Base-by-base conservation (phyloP, 306 rosid species). In the Leucaena leucocephala region DNA sequence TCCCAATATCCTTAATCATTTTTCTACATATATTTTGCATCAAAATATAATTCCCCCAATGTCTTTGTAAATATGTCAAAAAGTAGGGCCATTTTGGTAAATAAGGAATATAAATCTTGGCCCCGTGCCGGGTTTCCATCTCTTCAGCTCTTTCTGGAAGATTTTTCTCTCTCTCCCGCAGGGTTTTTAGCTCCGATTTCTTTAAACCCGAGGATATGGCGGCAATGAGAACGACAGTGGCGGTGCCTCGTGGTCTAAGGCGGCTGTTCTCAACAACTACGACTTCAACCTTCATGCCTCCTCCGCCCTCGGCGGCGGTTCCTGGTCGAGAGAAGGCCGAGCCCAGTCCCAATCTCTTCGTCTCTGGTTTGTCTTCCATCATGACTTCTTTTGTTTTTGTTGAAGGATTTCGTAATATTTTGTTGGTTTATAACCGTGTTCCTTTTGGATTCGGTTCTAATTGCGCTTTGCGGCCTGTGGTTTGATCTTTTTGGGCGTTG, bases 311-410 rank as follows among this genome's bases (percentile, higher is more conserved):
- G 3, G 77, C 78, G 15, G 62, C 87, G 10, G 44, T 86, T 16
- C 68, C 83, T 72, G 81, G 81, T 59, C 88, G 95, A 14, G 87
- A 86, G 74, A 62, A 35, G 87, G 89, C 93, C n/a, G 95, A 91
- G 5, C 98, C 98, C 58, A 88, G 78, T 82, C 82, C 91, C 84
- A 93, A 88, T 77, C 98, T 93, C 87, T 93, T 93, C 83, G 97
- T 93, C 84, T 93, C 98, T 11, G 97, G 98, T 87, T 33, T n/a
- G 66, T 61, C 68, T 75, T 50, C 46, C 49, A 2, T 8, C 49
- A 8, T 55, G 34, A 0, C 16, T 50, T 14, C 44, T 64, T 15
- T 3, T 35, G 27, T 14, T 45, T 72, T 6, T 49, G 21, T 19
- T 19, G 7, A 36, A 66, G 73, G 74, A 46, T 57, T 7, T 83